These are phyloP conservation scores for Escallonia herrerae DNA, from an alignment of 129 eudicot genomes.

Conservation along the genomic window DNA sequence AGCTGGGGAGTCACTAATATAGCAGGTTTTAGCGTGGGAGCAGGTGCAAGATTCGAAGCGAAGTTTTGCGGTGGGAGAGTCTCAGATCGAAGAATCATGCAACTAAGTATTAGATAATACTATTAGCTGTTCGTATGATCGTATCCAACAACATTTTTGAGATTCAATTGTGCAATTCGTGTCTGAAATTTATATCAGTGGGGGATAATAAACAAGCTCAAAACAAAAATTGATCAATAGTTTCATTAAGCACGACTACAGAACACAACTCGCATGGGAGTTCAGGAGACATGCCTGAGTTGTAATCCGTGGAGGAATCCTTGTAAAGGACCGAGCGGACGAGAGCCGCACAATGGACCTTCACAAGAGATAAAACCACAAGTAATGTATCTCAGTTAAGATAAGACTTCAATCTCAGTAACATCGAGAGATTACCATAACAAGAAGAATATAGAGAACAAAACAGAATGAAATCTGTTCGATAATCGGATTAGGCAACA, in stretches of 20 bases:
- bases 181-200: no score
- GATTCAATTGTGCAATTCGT: neutral
- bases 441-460: no score
- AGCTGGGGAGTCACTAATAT: no score
- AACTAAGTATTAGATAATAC: neutral
- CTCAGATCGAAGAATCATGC: neutral
- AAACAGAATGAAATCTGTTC: no score
- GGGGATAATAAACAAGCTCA: no score
- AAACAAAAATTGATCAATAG: neutral
- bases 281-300: constrained; percentile 45
- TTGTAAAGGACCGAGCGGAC: constrained; percentile 29
- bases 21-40: no score
- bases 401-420: constrained; percentile 2
- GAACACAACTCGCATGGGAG: neutral
- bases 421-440: neutral
- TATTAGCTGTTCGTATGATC: neutral
- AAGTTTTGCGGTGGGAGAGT: neutral
- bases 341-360: constrained; percentile 66
- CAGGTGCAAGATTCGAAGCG: no score
- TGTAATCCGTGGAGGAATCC: constrained; percentile 35
- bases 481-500: no score
- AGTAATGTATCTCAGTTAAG: neutral
- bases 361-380: constrained; percentile 20
- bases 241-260: neutral
- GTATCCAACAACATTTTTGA: neutral